Percentiles rank a stretch among this genome's conserved stretches.
These are phyloP conservation scores for Epichloe glyceriae DNA, from an alignment of 2,329 filamentous ascomycete genomes.

Conservation along the genomic window DNA sequence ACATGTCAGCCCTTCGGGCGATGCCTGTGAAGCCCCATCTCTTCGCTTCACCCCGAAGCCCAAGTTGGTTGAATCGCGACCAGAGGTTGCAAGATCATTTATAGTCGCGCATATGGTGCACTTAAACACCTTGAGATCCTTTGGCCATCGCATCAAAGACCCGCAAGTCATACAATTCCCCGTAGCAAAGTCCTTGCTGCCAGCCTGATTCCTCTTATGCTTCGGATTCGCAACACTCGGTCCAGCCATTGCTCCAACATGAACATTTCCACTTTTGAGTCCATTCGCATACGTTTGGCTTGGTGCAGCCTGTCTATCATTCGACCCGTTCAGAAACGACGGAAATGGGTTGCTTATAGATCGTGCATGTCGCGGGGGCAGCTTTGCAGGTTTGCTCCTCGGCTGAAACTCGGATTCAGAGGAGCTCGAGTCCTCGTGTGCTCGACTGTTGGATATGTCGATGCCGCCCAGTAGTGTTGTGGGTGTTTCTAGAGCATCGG, in stretches of 20 bases:
- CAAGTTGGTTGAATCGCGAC: constrained; percentile 6
- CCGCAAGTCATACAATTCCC: constrained; percentile 81
- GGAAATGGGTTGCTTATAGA: constrained; percentile 75
- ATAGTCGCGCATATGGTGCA: constrained; percentile 77
- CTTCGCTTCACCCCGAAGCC: constrained; percentile 2
- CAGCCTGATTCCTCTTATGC: constrained; percentile 20
- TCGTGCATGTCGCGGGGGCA: constrained; percentile 23
- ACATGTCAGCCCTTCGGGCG: neutral
- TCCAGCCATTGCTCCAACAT: constrained; percentile 12
- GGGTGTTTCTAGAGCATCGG: constrained; percentile 21
- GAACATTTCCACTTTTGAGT: constrained; percentile 17
- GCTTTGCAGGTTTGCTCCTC: constrained; percentile 10
- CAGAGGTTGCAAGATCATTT: constrained; percentile 50
- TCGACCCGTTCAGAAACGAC: constrained; percentile 50
- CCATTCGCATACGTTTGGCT: constrained; percentile 20
- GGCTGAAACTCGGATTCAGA: constrained; percentile 29
- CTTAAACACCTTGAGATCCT: constrained; percentile 58
- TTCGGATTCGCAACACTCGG: constrained; percentile 9
- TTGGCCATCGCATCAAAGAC: constrained; percentile 67
- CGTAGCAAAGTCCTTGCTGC: constrained; percentile 46
- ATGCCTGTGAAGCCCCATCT: neutral
- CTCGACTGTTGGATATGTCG: constrained; percentile 16
- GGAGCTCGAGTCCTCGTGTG: constrained; percentile 28
- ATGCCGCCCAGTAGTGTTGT: constrained; percentile 15
- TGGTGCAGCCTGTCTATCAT: constrained; percentile 36